Evolutionary conservation across 768 basidiomycete species (phyloP).

Genomic region (Mycena maculata): DNA sequence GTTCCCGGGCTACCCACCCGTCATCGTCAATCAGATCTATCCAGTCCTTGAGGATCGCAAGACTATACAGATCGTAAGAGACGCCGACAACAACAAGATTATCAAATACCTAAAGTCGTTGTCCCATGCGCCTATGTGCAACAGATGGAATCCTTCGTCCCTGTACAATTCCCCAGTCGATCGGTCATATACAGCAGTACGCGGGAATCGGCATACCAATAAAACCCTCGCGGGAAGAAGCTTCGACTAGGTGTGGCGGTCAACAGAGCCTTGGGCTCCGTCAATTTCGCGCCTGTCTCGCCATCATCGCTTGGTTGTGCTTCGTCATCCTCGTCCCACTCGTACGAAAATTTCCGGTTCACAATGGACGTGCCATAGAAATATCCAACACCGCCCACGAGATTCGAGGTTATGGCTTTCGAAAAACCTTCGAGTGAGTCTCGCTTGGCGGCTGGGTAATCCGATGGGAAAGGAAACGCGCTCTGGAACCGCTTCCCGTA

Average conservation of each 20-base stretch:
- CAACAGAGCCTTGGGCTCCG: slow-evolving; percentile 79
- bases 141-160: slow-evolving; percentile 97
- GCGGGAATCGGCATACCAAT: slow-evolving; percentile 70
- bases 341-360: slow-evolving; percentile 85
- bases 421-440: slow-evolving; percentile 77
- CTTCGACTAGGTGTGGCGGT: slow-evolving; percentile 96
- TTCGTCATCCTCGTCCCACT: slow-evolving; percentile 85
- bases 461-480: slow-evolving; percentile 75
- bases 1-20: slow-evolving; percentile 96
- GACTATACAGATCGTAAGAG: slow-evolving; percentile 52
- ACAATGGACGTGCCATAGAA: slow-evolving; percentile 93
- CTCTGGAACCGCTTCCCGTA: slow-evolving; percentile 76
- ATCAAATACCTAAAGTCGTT: slow-evolving; percentile 77
- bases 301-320: slow-evolving; percentile 50
- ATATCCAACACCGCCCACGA: slow-evolving; percentile 94
- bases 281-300: slow-evolving; percentile 69
- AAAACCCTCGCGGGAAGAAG: slow-evolving; percentile 98
- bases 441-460: slow-evolving; percentile 60
- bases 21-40: slow-evolving; percentile 90
- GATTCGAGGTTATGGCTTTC: slow-evolving; percentile 88
- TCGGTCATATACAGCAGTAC: not conserved
- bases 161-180: slow-evolving; percentile 51
- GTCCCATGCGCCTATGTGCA: slow-evolving; percentile 94
- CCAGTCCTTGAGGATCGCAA: slow-evolving; percentile 93
- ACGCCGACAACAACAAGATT: not conserved